Conservation (phyloP, 140 eudicot species). For the Bidens hawaiensis region DNA sequence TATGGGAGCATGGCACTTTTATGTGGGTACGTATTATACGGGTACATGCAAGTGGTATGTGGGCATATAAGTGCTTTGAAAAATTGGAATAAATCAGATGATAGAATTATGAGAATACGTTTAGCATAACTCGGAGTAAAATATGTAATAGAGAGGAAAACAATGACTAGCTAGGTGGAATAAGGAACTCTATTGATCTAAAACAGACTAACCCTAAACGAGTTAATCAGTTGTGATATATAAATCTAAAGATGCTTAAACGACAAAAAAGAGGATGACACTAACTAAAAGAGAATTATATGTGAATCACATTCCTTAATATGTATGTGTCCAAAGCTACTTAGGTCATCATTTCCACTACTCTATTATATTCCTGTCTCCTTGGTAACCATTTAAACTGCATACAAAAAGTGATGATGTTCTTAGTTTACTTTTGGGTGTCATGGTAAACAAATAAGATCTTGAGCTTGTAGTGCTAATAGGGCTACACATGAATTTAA, state of each 20-base stretch:
- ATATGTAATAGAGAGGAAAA: no score
- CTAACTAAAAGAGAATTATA: background rate
- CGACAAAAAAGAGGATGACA: background rate
- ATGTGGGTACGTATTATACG: no score
- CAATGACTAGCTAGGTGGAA: constrained; percentile 10
- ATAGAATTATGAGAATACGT: no score
- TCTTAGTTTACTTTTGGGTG: background rate
- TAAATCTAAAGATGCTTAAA: constrained; percentile 16
- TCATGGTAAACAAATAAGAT: background rate
- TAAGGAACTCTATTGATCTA: background rate
- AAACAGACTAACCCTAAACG: background rate
- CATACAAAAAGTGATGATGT: background rate
- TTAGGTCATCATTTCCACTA: background rate
- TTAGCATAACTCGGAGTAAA: no score
- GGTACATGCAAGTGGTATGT: no score
- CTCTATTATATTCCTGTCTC: constrained; percentile 17
- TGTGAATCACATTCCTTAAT: constrained; percentile 16
- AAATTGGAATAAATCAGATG: no score
- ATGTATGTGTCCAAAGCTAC: constrained; percentile 2
- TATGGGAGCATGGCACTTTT: no score
- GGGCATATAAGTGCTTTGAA: no score
- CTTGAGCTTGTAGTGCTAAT: no score
- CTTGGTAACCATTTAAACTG: background rate
- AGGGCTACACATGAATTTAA: no score
- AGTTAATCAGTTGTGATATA: no score